Evolutionary conservation across 2,329 filamentous ascomycete species (phyloP), one percentile per base, ranked within the genome.

Genomic region (Aspergillus pseudotamarii): DNA sequence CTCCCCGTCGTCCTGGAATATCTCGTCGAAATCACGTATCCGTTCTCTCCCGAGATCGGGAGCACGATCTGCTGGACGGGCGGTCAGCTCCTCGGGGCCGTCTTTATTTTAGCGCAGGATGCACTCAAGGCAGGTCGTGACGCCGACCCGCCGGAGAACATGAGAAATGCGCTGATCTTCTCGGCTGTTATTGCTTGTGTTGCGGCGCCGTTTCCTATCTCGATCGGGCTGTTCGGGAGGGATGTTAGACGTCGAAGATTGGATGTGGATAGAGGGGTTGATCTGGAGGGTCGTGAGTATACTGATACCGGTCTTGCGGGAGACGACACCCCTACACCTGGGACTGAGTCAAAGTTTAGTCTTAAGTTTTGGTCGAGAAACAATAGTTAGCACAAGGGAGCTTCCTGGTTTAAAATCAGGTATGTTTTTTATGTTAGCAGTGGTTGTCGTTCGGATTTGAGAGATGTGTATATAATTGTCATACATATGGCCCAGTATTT

Each of bases 1-100:
- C 84, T 98, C 0, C 95, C 95, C 3, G 86, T 97, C 43, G 91
- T 89, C 6, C 85, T 98, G 57, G 95, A 99, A 78, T 93, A 91
- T 70, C 82, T 97, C 19, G 91, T 92, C 58, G 93, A 98, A 76
- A 86, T 97, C 63, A 93, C 91, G 6, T 92, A 95, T 72, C 95
- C 95, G 0, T 88, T 96, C 30, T 90, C 88, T 46, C 94, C 95
- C 0, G 94, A 96, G 78, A 86, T 97, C 51, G 92, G 91, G 0
- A 91, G 88, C 65, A 93, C 91, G 32, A 82, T 96, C 26, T 91
- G 90, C 72, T 98, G 95, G 95, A 86, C 87, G 1, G 90, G 90
- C 6, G 94, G 95, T 0, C 94, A 98, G 81, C 78, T 97, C 9
- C 79, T 96, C 0, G 95, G 95, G 14, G 94, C 88, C 2, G 79